Evolutionary conservation across 2,329 filamentous ascomycete genomes (phyloP).

Genomic region (Didymosphaeria variabile): DNA sequence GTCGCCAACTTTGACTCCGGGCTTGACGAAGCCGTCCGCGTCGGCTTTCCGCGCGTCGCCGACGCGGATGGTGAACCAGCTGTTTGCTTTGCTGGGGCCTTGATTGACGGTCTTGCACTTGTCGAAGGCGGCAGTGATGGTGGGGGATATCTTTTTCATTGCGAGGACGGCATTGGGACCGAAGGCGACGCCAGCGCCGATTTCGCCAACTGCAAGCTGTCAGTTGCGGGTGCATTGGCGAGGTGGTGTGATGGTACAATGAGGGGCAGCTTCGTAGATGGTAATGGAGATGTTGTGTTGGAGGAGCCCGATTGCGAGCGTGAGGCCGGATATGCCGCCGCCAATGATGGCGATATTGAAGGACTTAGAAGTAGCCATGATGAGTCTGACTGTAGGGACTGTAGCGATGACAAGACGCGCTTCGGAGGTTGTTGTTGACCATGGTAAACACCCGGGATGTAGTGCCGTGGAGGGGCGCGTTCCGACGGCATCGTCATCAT

Average conservation of each 20-base stretch:
- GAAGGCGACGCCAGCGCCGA: constrained; percentile 67
- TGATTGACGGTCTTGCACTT: constrained; percentile 53
- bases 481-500: neutral
- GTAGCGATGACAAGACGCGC: neutral
- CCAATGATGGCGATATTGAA: constrained; percentile 66
- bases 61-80: constrained; percentile 44
- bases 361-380: constrained; percentile 41
- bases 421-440: neutral
- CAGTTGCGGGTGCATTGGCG: neutral
- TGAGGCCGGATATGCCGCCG: constrained; percentile 66
- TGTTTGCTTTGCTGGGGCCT: constrained; percentile 30
- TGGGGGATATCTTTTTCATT: constrained; percentile 62
- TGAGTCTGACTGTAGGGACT: neutral
- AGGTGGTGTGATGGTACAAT: constrained; percentile 37
- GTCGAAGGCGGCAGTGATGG: constrained; percentile 50
- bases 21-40: constrained; percentile 38
- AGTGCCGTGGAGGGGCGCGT: neutral
- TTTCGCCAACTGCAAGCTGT: constrained; percentile 56
- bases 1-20: constrained; percentile 43
- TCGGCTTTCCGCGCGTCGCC: constrained; percentile 44
- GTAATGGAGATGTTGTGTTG: constrained; percentile 56
- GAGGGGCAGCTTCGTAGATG: constrained; percentile 65
- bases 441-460: neutral
- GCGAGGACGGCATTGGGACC: constrained; percentile 65
- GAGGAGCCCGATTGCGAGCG: constrained; percentile 63